A percentile compares a stretch with the other conserved stretches of the same genome.
These are phyloP conservation scores for Pluteus cervinus DNA, from an alignment of 768 basidiomycete species.

Conservation along the genomic window DNA sequence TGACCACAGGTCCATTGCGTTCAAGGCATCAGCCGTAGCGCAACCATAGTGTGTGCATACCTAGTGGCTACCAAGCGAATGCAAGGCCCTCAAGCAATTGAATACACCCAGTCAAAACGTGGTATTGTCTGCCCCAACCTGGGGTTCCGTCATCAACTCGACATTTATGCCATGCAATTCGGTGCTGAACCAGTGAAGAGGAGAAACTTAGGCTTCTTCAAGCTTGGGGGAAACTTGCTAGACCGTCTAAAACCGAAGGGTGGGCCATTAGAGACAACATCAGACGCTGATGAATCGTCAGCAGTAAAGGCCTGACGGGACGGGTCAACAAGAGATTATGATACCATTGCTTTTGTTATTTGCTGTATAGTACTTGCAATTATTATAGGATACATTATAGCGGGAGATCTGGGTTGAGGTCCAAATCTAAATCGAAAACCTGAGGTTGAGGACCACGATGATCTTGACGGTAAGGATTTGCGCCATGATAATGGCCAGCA, in stretches of 20 bases:
- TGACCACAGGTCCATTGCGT: conserved; percentile 63
- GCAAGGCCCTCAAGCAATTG: conserved; percentile 47
- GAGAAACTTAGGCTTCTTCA: no score
- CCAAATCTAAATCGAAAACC: conserved; percentile 76
- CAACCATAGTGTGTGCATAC: conserved; percentile 74
- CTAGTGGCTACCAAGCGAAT: conserved; percentile 49
- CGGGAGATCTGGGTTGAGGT: conserved; percentile 78
- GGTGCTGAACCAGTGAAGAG: conserved; percentile 8
- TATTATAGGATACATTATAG: conserved; percentile 1
- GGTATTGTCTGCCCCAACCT: conserved; percentile 59
- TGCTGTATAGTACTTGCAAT: not conserved
- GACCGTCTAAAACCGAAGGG: no score
- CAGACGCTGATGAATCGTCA: no score
- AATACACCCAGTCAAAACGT: conserved; percentile 49
- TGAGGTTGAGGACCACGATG: conserved; percentile 52
- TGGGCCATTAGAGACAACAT: no score
- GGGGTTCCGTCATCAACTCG: conserved; percentile 60
- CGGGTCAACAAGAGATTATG: no score
- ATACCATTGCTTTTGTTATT: no score
- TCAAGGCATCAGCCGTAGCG: conserved; percentile 69
- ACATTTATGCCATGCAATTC: conserved; percentile 26
- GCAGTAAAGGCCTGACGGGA: no score
- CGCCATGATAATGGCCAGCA: conserved; percentile 43
- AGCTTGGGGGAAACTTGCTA: no score
- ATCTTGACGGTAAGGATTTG: conserved; percentile 70